Percentiles rank a stretch among this genome's conserved stretches.
phyloP scores from a whole-genome alignment of 306 rosid species.

The Lupinus albus region DNA sequence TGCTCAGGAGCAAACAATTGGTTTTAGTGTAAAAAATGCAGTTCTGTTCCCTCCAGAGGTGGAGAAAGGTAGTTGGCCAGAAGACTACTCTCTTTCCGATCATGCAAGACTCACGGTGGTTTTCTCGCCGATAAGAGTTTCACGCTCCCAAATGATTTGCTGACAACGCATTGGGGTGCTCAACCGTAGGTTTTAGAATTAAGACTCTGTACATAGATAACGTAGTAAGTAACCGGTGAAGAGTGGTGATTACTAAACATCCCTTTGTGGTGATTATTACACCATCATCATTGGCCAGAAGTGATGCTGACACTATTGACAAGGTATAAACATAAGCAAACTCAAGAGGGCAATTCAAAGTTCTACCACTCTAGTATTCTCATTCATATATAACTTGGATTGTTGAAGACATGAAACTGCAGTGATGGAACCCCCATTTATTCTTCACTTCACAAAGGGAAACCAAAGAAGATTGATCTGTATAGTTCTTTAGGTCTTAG shows the following conservation, averaged over 20 bases:
- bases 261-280: slow-evolving; percentile 23
- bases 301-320: neutral
- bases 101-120: slow-evolving; percentile 92
- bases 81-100: slow-evolving; percentile 85
- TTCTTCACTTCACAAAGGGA: slow-evolving; percentile 30
- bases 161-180: slow-evolving; percentile 37
- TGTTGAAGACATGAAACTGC: neutral
- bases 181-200: slow-evolving; percentile 30
- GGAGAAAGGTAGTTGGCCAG: slow-evolving; percentile 95
- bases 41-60: slow-evolving; percentile 90
- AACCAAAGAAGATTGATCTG: slow-evolving; percentile 32
- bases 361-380: neutral
- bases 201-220: slow-evolving; percentile 40
- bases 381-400: neutral
- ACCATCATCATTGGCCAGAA: neutral
- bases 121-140: slow-evolving; percentile 82
- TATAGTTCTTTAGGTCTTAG: slow-evolving; percentile 49
- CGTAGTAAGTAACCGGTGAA: slow-evolving; percentile 32
- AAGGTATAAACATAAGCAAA: slow-evolving; percentile 22
- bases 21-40: slow-evolving; percentile 81
- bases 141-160: slow-evolving; percentile 61
- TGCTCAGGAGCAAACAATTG: slow-evolving; percentile 62
- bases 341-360: slow-evolving; percentile 11
- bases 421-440: slow-evolving; percentile 2
- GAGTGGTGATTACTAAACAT: slow-evolving; percentile 11